Conservation (phyloP, 1,284 basidiomycete genomes). For the Ceratobasidium theobromae region DNA sequence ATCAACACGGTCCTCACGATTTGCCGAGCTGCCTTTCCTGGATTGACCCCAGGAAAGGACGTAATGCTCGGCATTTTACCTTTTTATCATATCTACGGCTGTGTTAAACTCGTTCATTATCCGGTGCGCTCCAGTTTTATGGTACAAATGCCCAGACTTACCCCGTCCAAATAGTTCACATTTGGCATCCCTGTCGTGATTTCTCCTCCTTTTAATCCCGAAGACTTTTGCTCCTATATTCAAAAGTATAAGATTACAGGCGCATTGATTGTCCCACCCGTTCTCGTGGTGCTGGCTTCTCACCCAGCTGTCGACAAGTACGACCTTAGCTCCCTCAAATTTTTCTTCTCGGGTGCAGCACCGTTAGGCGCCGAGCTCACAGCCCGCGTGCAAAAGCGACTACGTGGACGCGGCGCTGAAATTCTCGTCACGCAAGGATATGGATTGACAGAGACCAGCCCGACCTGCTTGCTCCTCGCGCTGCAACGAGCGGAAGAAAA, state of each 20-base stretch:
- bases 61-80: conserved; percentile 60
- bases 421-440: conserved; percentile 55
- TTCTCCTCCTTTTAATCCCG: conserved; percentile 72
- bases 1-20: conserved; percentile 55
- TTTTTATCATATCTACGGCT: conserved; percentile 63
- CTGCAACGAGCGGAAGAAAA: conserved; percentile 41
- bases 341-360: conserved; percentile 78
- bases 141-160: not conserved
- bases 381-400: conserved; percentile 48
- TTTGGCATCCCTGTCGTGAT: conserved; percentile 64
- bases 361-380: conserved; percentile 70
- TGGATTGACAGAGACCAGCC: conserved; percentile 70
- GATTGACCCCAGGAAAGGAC: conserved; percentile 48
- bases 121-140: not conserved
- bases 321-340: conserved; percentile 62
- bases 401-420: conserved; percentile 47
- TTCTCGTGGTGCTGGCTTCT: conserved; percentile 70
- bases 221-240: conserved; percentile 65
- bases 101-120: conserved; percentile 34
- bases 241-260: conserved; percentile 65
- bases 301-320: conserved; percentile 71
- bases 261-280: conserved; percentile 78
- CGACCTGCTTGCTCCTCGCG: conserved; percentile 17
- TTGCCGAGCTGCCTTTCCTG: conserved; percentile 48
- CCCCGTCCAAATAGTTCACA: conserved; percentile 48